Base-by-base conservation (phyloP, 2,329 filamentous ascomycete species). In the Cordyceps farinosa region DNA sequence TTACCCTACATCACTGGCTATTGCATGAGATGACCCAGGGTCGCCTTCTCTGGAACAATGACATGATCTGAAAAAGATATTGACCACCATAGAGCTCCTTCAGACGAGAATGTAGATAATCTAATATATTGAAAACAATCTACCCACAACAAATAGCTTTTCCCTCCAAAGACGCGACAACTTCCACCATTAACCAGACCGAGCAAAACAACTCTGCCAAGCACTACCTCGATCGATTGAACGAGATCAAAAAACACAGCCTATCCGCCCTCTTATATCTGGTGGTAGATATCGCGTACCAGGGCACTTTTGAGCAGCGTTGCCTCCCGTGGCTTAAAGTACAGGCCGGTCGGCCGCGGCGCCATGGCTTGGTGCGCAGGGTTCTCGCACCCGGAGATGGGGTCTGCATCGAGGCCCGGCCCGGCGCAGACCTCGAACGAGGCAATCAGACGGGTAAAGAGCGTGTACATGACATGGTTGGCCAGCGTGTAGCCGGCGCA, bases 401-500 rank as follows among this genome's bases (percentile, higher is more conserved):
- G 48, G 30, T 53, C 58, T 3, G 58, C 36, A 7, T 61, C 58
- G n/a, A 53, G 30, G 38, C 36, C 58, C 7, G 36, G 29, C 27
- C n/a, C 58, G 30, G 58, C 48, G 15, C 45, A 53, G 29, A 61
- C 45, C 29, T 53, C 48, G n/a, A 61, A 61, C 10, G 50, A 44
- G 2, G 30, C 58, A 42, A 61, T 61, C 38, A 61, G 38, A 10
- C 58, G 48, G 7, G 38, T 34, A 8, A 61, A 61, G 10, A 61
- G 47, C 17, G 57, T 52, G 29, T 61, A 61, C 27, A 61, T 38
- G n/a, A 61, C 50, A 22, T 61, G 48, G 58, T 61, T 61, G 2
- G 58, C 58, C n/a, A 61, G 47, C 11, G 58, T 61, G 38, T 61
- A 61, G 7, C 58, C 58, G 13, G 58, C 58, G 17, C 58, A 61